A percentile compares a stretch with the other conserved stretches of the same genome.
phyloP scores from a whole-genome alignment of 371 early-diverging fungal genomes.

The Apophysomyces sp. region DNA sequence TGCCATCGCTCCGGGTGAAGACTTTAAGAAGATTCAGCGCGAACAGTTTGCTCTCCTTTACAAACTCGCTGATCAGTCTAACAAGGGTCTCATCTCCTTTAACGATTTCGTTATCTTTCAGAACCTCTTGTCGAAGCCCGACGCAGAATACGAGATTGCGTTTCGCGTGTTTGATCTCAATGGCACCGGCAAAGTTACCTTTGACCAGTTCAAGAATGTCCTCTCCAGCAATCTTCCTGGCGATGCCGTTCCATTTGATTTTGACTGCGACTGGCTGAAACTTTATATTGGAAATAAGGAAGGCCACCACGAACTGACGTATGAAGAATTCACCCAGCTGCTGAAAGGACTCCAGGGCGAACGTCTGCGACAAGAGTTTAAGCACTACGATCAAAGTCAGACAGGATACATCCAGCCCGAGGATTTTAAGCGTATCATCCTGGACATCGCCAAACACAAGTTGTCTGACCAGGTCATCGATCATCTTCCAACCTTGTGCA shows the following conservation, averaged over 20 bases:
- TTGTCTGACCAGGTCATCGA: conserved; percentile 70
- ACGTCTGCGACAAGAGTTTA: conserved; percentile 79
- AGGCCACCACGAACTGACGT: conserved; percentile 59
- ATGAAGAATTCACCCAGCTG: conserved; percentile 81
- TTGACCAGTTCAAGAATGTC: conserved; percentile 70
- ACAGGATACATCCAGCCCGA: conserved; percentile 69
- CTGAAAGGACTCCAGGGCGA: conserved; percentile 79
- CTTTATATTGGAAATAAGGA: conserved; percentile 66
- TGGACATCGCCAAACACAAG: conserved; percentile 68
- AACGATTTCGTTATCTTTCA: conserved; percentile 81
- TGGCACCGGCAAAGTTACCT: conserved; percentile 62
- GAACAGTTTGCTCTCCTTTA: conserved; percentile 70
- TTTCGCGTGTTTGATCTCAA: conserved; percentile 70
- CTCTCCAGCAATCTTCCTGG: conserved; percentile 55
- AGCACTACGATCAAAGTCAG: conserved; percentile 65
- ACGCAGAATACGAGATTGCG: conserved; percentile 83
- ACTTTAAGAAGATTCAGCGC: conserved; percentile 58
- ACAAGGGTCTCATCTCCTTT: conserved; percentile 63
- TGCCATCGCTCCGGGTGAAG: conserved; percentile 69
- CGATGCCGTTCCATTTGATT: conserved; percentile 69
- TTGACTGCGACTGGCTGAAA: conserved; percentile 74
- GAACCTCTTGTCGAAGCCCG: conserved; percentile 68
- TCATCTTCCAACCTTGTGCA: conserved; percentile 67
- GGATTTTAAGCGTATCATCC: conserved; percentile 65
- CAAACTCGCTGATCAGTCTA: conserved; percentile 68